Conservation (phyloP, 1,284 basidiomycete genomes). For the Ustilago nuda region DNA sequence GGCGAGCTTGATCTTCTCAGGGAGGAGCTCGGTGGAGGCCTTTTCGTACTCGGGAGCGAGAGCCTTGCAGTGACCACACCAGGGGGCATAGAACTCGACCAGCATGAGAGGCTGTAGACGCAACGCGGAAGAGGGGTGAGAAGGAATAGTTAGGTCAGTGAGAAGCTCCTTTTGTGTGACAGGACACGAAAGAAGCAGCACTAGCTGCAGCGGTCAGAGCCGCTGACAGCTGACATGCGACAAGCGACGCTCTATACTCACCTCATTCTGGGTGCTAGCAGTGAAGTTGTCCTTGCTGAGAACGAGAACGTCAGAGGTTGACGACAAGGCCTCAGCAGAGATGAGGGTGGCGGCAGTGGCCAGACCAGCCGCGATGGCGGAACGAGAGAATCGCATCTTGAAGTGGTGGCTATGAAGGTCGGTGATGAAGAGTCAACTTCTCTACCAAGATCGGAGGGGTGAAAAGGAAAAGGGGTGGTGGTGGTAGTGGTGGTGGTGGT, state of each 20-base stretch:
- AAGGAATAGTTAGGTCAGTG: neutral
- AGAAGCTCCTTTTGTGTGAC: neutral
- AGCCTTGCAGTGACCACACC: slow-evolving; percentile 83
- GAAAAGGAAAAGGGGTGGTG: neutral
- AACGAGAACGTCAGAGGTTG: slow-evolving; percentile 81
- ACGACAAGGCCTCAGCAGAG: slow-evolving; percentile 73
- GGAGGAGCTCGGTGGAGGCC: slow-evolving; percentile 89
- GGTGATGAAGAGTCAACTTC: slow-evolving; percentile 16
- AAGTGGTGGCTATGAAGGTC: neutral
- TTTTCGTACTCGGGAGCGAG: slow-evolving; percentile 82
- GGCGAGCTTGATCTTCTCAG: slow-evolving; percentile 87
- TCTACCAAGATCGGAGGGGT: slow-evolving; percentile 12
- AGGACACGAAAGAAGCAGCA: neutral
- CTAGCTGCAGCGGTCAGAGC: neutral
- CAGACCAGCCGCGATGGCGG: slow-evolving; percentile 53
- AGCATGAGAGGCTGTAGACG: slow-evolving; percentile 79
- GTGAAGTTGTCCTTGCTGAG: slow-evolving; percentile 81
- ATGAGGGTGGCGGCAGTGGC: slow-evolving; percentile 65
- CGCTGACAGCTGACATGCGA: neutral
- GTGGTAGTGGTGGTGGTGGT: slow-evolving; percentile 5
- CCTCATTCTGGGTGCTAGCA: slow-evolving; percentile 75
- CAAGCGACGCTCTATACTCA: slow-evolving; percentile 15
- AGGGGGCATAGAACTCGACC: slow-evolving; percentile 95
- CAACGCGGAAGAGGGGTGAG: neutral
- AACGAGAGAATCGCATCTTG: slow-evolving; percentile 55